Base-by-base conservation (phyloP, 2,329 filamentous ascomycete species). In the Neoascochyta sp. region DNA sequence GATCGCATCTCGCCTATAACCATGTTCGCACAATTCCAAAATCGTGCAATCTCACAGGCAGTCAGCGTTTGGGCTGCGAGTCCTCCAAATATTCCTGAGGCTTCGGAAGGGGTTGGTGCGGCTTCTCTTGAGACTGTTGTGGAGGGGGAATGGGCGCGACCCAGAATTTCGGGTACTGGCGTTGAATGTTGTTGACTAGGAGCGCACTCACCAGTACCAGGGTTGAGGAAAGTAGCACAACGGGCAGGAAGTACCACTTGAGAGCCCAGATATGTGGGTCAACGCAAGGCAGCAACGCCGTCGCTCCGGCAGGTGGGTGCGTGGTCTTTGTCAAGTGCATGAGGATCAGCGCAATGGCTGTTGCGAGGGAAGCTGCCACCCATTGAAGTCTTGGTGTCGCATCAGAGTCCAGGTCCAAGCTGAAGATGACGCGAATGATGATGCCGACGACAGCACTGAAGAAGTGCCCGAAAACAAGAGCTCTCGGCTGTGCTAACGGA, bases 221-320 rank as follows among this genome's bases (percentile, higher is more conserved):
- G 3, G 50, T 32, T 4, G 61, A 63, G 1, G 61, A 64, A 7
- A 71, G 37, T 9, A 69, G 42, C 7, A 69, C 50, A 4, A 70
- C 47, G 0, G 65, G 60, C 2, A 69, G 41, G 28, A 61, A 69
- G 29, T 58, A 60, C 67, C 68, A 71, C 4, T 63, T 56, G 35
- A 70, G 41, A 0, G 52, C 52, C 40, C 64, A 62, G 19, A 68
- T 59, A 7, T 50, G 40, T 7, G 52, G 39, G 10, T 68, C 55
- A 5, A 65, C 56, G 14, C 60, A 60, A 1, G 68, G 66, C 22
- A 71, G 39, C 4, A 70, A 49, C 0, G 68, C 67, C 8, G 67
- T 71, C 1, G 67, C 68, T 16, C 67, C 68, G 11, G 66, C 68
- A 5, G 68, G 68, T n/a, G 68, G 68, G 37, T 71, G 67, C 1